Evolutionary conservation across 1,284 basidiomycete genomes (phyloP).

Genomic region (Sparassis latifolia): DNA sequence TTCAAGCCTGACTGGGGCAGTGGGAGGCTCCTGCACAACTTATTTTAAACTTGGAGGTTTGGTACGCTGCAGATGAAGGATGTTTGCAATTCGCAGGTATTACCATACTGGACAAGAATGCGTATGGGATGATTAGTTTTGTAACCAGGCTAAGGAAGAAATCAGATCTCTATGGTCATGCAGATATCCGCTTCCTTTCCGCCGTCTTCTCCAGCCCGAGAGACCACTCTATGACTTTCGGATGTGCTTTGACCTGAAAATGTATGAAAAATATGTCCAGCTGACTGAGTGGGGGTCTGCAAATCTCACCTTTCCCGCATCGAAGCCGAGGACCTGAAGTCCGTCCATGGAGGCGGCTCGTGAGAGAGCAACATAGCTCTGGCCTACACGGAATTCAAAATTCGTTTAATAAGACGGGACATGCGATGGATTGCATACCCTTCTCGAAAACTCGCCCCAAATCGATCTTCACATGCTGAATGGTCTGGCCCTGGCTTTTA

Average conservation of each 20-base stretch:
- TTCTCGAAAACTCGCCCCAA: conserved; percentile 84
- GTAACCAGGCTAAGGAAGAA: no score
- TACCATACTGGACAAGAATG: no score
- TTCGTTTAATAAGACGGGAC: background rate
- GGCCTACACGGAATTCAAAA: conserved; percentile 39
- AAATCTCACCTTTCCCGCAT: conserved; percentile 57
- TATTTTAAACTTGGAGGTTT: no score
- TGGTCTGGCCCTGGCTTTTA: conserved; percentile 88
- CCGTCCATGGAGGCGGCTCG: conserved; percentile 91
- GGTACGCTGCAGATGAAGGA: no score
- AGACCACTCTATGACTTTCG: conserved; percentile 64
- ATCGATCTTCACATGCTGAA: conserved; percentile 82
- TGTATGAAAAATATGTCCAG: background rate
- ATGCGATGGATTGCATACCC: conserved; percentile 37
- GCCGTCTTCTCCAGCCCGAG: conserved; percentile 42
- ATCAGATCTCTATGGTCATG: no score
- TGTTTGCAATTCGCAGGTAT: no score
- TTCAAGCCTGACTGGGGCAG: no score
- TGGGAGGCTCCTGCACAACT: no score
- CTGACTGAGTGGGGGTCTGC: background rate
- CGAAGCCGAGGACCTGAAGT: conserved; percentile 86
- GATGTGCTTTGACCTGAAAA: conserved; percentile 59
- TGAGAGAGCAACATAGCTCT: conserved; percentile 94
- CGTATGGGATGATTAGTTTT: no score
- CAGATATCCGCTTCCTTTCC: background rate